Conservation (phyloP, 371 early-diverging fungal genomes). For the Rhizopus delemar region DNA sequence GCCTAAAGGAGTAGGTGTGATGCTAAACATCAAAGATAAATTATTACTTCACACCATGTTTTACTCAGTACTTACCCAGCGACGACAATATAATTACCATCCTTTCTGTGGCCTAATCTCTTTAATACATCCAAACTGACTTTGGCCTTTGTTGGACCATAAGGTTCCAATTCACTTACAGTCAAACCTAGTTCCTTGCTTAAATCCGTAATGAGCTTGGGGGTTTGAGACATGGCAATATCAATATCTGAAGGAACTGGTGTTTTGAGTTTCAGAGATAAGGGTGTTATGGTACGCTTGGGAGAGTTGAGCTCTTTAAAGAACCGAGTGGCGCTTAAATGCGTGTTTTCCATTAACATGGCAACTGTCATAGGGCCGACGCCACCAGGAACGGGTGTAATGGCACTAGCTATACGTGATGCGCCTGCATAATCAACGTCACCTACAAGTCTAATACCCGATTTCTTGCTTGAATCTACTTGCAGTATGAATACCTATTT, state of each 20-base stretch:
- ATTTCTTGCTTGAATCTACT: slow-evolving; percentile 79
- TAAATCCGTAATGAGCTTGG: slow-evolving; percentile 80
- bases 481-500: not conserved
- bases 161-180: slow-evolving; percentile 78
- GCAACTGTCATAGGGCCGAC: slow-evolving; percentile 98
- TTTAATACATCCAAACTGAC: slow-evolving; percentile 81
- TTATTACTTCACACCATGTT: too few relatives aligned
- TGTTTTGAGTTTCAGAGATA: slow-evolving; percentile 61
- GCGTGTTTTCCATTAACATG: slow-evolving; percentile 88
- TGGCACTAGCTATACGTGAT: slow-evolving; percentile 65
- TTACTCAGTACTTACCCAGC: slow-evolving; percentile 62
- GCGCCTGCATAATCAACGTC: slow-evolving; percentile 87
- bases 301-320: slow-evolving; percentile 24
- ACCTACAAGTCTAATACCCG: slow-evolving; percentile 88
- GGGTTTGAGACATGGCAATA: slow-evolving; percentile 85
- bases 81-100: slow-evolving; percentile 94
- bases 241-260: slow-evolving; percentile 94
- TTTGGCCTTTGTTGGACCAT: slow-evolving; percentile 91
- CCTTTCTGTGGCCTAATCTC: slow-evolving; percentile 72
- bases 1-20: slow-evolving; percentile 96
- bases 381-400: slow-evolving; percentile 96
- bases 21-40: slow-evolving; percentile 41
- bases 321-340: slow-evolving; percentile 74
- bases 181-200: slow-evolving; percentile 84
- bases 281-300: slow-evolving; percentile 60